These are phyloP conservation scores for Tetrahymena borealis DNA, from an alignment of 73 alveolate genomes.

Conservation along the genomic window DNA sequence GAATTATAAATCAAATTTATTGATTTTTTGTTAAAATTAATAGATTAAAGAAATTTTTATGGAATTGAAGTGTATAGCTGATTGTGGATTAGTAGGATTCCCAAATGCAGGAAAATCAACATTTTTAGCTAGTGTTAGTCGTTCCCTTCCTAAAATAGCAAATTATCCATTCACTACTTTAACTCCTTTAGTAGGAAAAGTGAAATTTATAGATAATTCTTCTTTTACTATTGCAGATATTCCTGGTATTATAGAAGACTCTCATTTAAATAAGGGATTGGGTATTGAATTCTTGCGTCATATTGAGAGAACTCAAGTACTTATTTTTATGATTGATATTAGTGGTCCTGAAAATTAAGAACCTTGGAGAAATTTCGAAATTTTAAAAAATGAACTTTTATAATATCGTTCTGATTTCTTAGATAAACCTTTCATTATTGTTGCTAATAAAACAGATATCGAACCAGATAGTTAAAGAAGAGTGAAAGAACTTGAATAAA, in stretches of 20 bases:
- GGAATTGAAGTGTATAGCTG: constrained; percentile 82
- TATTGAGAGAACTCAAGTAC: constrained; percentile 79
- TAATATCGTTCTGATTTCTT: constrained; percentile 30
- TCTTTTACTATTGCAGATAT: constrained; percentile 80
- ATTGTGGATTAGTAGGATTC: constrained; percentile 92
- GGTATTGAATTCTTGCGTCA: constrained; percentile 90
- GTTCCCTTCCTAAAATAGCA: constrained; percentile 95
- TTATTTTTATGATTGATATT: constrained; percentile 12
- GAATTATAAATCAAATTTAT: background rate
- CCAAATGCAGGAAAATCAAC: constrained; percentile 97
- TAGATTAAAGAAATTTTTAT: constrained; percentile 50
- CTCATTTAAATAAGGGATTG: constrained; percentile 80
- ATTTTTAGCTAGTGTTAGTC: constrained; percentile 69
- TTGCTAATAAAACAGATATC: constrained; percentile 44
- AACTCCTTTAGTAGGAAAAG: constrained; percentile 79
- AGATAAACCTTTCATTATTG: constrained; percentile 39
- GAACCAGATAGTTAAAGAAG: background rate
- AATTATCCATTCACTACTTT: constrained; percentile 96
- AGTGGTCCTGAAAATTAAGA: constrained; percentile 16
- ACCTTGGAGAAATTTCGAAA: constrained; percentile 13
- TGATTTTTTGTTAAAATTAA: constrained; percentile 16
- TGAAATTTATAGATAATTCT: constrained; percentile 67
- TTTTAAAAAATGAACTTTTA: constrained; percentile 40
- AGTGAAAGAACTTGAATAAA: background rate
- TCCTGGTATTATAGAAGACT: constrained; percentile 94